Conservation (phyloP, 2,329 filamentous ascomycete species). For the Fusarium sp. region DNA sequence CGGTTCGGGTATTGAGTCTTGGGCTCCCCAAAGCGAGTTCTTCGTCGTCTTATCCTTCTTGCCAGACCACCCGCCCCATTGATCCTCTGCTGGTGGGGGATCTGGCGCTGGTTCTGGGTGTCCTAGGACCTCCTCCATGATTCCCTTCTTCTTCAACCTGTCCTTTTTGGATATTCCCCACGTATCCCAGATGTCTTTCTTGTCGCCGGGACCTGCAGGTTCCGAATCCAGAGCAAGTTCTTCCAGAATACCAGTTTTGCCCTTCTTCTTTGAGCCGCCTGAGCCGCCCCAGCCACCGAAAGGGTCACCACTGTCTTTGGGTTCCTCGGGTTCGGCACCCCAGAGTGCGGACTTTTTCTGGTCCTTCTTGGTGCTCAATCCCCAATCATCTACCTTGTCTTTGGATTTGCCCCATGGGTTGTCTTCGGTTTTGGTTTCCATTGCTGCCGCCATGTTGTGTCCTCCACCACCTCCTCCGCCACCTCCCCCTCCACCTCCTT, state of each 20-base stretch:
- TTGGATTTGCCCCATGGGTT: constrained; percentile 71
- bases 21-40: constrained; percentile 43
- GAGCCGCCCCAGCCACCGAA: constrained; percentile 52
- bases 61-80: constrained; percentile 49
- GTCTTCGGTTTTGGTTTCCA: constrained; percentile 39
- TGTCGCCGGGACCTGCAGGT: constrained; percentile 41
- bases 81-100: constrained; percentile 45
- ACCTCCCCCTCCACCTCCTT: constrained; percentile 56
- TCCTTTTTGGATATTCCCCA: constrained; percentile 54
- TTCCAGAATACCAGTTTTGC: constrained; percentile 42
- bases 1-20: constrained; percentile 39
- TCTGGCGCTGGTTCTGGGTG: constrained; percentile 37
- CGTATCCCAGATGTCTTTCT: constrained; percentile 53
- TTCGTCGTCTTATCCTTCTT: constrained; percentile 53
- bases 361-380: constrained; percentile 57
- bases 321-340: constrained; percentile 54
- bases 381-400: constrained; percentile 52
- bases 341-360: constrained; percentile 59
- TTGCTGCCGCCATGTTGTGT: constrained; percentile 41
- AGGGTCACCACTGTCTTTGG: constrained; percentile 50
- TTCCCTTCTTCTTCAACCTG: constrained; percentile 52
- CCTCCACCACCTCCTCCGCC: constrained; percentile 42
- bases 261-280: constrained; percentile 56
- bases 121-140: constrained; percentile 40
- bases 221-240: constrained; percentile 44